phyloP scores from a whole-genome alignment of 176 grass and related monocot species.

The Zea luxurians region DNA sequence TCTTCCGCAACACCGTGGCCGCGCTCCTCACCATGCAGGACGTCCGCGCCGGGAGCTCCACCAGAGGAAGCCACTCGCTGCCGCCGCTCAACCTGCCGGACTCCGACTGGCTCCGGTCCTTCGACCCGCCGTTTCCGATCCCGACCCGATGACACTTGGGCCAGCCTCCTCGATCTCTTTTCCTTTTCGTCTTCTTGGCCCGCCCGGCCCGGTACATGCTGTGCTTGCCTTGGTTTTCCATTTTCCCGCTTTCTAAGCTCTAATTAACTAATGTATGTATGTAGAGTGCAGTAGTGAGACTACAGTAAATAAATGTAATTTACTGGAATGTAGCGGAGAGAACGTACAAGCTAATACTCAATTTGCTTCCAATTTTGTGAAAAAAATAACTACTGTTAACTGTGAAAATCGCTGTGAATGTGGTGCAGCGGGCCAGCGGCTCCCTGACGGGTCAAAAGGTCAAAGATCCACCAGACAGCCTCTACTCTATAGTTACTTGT shows the following conservation, averaged over 20 bases:
- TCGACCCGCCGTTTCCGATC: slow-evolving; percentile 48
- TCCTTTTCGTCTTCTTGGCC: too few relatives aligned
- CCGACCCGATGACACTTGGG: slow-evolving; percentile 45
- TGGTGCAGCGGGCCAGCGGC: too few relatives aligned
- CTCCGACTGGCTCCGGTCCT: slow-evolving; percentile 59
- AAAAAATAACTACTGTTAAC: background rate
- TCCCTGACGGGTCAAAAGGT: too few relatives aligned
- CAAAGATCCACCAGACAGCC: too few relatives aligned
- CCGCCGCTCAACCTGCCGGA: slow-evolving; percentile 74
- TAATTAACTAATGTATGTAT: background rate
- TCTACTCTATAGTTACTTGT: too few relatives aligned
- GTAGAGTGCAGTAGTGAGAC: background rate
- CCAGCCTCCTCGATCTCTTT: too few relatives aligned
- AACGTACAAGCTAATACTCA: background rate
- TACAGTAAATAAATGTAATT: slow-evolving; percentile 30
- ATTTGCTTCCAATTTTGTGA: background rate
- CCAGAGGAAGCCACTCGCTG: slow-evolving; percentile 70
- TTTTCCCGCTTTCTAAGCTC: too few relatives aligned
- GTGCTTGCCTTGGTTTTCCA: too few relatives aligned
- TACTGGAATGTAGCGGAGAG: background rate
- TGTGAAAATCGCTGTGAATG: background rate
- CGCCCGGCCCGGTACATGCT: too few relatives aligned
- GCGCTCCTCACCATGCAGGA: slow-evolving; percentile 83
- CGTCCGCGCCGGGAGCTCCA: slow-evolving; percentile 78
- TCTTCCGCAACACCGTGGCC: slow-evolving; percentile 73